These are phyloP conservation scores for Quercus parvula DNA, from an alignment of 306 rosid species.

Conservation along the genomic window DNA sequence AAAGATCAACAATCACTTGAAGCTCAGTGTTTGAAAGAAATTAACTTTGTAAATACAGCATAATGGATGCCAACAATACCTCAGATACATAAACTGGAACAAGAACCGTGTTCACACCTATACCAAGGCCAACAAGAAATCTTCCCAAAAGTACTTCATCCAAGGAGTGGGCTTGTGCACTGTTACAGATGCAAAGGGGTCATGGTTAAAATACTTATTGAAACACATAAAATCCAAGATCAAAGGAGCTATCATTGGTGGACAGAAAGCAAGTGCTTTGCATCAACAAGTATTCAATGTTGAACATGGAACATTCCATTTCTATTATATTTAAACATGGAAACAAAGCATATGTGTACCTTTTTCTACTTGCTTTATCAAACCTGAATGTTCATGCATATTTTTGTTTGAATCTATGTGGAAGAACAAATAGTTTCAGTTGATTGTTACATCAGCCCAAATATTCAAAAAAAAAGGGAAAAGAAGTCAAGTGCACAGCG, in stretches of 20 bases:
- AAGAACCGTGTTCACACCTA: constrained; percentile 87
- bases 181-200: constrained; percentile 35
- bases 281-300: not conserved
- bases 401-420: too few species aligned
- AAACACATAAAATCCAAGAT: constrained; percentile 6
- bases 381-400: too few species aligned
- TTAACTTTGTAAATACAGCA: not conserved
- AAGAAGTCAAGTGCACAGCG: too few species aligned
- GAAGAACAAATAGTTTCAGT: too few species aligned
- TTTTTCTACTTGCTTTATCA: too few species aligned
- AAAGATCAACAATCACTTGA: not conserved
- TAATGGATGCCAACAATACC: constrained; percentile 41
- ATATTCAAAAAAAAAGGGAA: too few species aligned
- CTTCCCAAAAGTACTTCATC: constrained; percentile 81
- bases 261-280: constrained; percentile 3
- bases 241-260: constrained; percentile 4
- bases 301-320: too few species aligned
- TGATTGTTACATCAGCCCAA: too few species aligned
- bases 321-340: too few species aligned
- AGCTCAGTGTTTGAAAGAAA: not conserved
- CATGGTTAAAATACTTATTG: constrained; percentile 3
- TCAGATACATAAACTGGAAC: constrained; percentile 85
- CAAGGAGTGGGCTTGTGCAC: constrained; percentile 78
- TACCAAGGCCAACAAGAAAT: constrained; percentile 95
- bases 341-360: too few species aligned